Evolutionary conservation across 2,329 filamentous ascomycete genomes (phyloP).

Genomic region (Herpotrichia juniperi): DNA sequence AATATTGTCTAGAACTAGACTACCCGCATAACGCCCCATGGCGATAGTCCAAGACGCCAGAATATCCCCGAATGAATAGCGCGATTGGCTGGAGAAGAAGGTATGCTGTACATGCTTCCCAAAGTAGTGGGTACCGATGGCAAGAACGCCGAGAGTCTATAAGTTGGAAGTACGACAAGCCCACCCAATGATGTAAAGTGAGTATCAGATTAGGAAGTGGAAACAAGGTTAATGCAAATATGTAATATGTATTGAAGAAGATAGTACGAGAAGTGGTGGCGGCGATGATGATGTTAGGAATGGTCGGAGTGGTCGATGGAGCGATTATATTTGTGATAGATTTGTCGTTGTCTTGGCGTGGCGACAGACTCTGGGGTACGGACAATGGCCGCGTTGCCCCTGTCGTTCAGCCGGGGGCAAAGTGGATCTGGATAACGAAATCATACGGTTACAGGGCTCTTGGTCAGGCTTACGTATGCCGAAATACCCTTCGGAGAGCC

Average conservation of each 20-base stretch:
- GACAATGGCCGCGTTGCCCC: not conserved
- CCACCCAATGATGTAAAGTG: not conserved
- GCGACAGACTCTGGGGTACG: not conserved
- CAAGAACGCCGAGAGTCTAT: not conserved
- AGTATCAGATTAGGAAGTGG: not conserved
- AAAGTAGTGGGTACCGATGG: not conserved
- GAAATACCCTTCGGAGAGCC: not conserved
- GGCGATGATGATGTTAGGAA: too few relatives aligned
- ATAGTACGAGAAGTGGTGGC: too few relatives aligned
- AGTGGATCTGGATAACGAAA: not conserved
- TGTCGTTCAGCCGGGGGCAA: not conserved
- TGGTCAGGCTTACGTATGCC: constrained; percentile 6
- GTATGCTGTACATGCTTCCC: not conserved
- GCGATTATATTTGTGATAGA: too few relatives aligned
- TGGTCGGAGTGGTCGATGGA: too few relatives aligned
- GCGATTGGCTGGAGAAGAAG: not conserved
- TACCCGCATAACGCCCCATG: not conserved
- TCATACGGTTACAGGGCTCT: not conserved
- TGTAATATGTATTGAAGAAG: not conserved
- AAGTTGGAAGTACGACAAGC: not conserved
- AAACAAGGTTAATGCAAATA: not conserved
- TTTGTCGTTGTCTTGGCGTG: not conserved
- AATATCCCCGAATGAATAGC: not conserved
- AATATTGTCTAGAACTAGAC: not conserved
- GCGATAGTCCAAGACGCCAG: not conserved